Base-by-base conservation (phyloP, 2,329 filamentous ascomycete genomes). In the Monosporascus sp. region DNA sequence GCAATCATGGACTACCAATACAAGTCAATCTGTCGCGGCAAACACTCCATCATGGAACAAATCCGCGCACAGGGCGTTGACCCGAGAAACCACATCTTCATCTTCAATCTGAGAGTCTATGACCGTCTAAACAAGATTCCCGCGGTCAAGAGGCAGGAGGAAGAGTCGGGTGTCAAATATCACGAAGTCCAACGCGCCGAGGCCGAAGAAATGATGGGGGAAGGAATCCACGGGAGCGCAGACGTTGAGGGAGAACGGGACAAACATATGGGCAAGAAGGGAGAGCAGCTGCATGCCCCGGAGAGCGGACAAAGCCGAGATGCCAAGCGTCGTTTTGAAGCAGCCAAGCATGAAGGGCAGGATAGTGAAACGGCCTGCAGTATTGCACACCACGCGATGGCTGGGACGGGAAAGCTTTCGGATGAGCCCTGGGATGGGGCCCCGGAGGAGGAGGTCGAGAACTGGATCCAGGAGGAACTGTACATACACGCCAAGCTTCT, bases 1-100 rank as follows among this genome's bases (percentile, higher is more conserved):
- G 93, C 92, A 11, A 99, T 97, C 64, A 97, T 99, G 90, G 92
- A 97, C 68, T 97, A 96, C 66, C 94, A 97, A 68, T 99, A 94
- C 77, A 96, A 95, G 72, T 96, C 90, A 0, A 96, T 99, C 60
- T 90, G 88, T 65, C 87, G 94, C 45, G 94, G 94, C 6, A 87
- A 95, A 58, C 79, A 97, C 67, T 96, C 90, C 5, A 97, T 99
- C 50, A 94, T 88, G 62, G 90, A 83, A 39, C 86, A 88, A 65
- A 84, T 97, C 54, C 77, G 78, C 53, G 82, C 81, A 7, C 77
- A 88, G 57, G 91, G 89, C 1, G 82, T 94, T 1, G 85, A 97
- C 62, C 90, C 92, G 0, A 81, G 65, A 0, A 65, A 97, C 55
- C 82, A 97, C 70, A 85, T 99, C 35, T 97, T 95, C 72, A 80